Base-by-base conservation (phyloP, 495 filamentous ascomycete species). In the Apodospora peruviana region DNA sequence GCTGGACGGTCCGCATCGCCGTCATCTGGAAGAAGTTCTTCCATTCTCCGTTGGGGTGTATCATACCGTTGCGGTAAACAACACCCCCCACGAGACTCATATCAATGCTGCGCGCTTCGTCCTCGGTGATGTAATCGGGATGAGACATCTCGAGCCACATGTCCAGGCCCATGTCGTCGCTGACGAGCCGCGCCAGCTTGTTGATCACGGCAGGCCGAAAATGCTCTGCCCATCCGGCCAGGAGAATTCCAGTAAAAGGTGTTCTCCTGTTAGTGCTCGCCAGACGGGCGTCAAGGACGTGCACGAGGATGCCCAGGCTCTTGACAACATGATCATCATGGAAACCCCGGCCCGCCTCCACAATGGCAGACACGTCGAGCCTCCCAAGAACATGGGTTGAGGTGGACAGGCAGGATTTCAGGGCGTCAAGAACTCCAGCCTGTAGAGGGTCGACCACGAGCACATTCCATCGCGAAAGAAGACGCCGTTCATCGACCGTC, bases 381-480 rank as follows among this genome's bases (percentile, higher is more conserved):
- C 27, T 7, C 7, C 7, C 27, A 14, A 32, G 7, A 14, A 32
- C 27, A 14, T 32, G 27, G 7, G 7, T 32, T 7, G 27, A 32
- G 7, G 7, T 7, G 7, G 27, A 14, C 7, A 14, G 27, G 27
- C 27, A 32, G 27, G 7, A 7, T 7, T 50, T 56, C 45, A 75
- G 47, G 8, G 64, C 67, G 16, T 63, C 58, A 18, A 67, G 23
- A 7, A 76, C 62, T 3, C 69, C 68, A 4, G 38, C 14, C 43
- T 69, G 66, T 8, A 60, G 52, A 12, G 70, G 64, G 52, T 77
- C 71, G 21, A 76, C 52, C 4, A 73, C 59, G 22, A 75, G 40
- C 18, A 68, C 48, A 34, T 77, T 67, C 71, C 70, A 77, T 62
- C 63, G 67, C 22, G 61, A 56, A 1, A 77, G 56, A 4, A 75